Percentiles rank a stretch among this genome's conserved stretches.
These are phyloP conservation scores for Flagelloscypha sp. DNA, from an alignment of 768 basidiomycete genomes.

Conservation along the genomic window DNA sequence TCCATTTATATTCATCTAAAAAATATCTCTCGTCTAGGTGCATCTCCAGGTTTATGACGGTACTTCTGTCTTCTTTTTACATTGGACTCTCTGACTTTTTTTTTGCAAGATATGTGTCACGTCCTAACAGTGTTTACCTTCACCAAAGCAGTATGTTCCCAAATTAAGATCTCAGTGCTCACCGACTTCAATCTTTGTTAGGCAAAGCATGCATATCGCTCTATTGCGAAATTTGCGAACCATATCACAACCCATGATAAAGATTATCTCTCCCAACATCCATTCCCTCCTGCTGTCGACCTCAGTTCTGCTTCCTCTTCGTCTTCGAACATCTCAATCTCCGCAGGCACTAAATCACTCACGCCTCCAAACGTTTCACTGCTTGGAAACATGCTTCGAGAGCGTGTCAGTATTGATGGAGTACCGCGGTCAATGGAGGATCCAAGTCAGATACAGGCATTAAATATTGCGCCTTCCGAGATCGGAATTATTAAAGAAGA, in stretches of 20 bases:
- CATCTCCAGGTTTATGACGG: slow-evolving; percentile 74
- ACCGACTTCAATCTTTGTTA: slow-evolving; percentile 14
- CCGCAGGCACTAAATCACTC: slow-evolving; percentile 2
- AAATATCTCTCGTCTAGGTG: slow-evolving; percentile 36
- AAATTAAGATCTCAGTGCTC: neutral
- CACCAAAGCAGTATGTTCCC: slow-evolving; percentile 39
- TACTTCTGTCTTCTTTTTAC: slow-evolving; percentile 18
- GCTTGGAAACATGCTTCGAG: slow-evolving; percentile 68
- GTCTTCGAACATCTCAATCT: slow-evolving; percentile 12
- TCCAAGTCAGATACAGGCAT: slow-evolving; percentile 39
- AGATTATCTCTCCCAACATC: slow-evolving; percentile 30
- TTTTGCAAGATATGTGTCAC: slow-evolving; percentile 53
- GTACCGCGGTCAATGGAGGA: slow-evolving; percentile 57
- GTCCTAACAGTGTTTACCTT: slow-evolving; percentile 69
- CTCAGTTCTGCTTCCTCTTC: slow-evolving; percentile 16
- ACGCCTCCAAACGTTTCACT: slow-evolving; percentile 14
- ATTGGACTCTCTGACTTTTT: neutral
- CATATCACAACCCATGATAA: slow-evolving; percentile 37
- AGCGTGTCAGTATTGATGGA: slow-evolving; percentile 62
- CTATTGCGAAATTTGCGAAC: slow-evolving; percentile 48
- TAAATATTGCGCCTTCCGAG: slow-evolving; percentile 44
- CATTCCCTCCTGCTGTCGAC: slow-evolving; percentile 37
- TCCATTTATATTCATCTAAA: slow-evolving; percentile 14
- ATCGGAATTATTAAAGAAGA: slow-evolving; percentile 71
- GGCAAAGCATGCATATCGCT: slow-evolving; percentile 54